Evolutionary conservation across 2,329 filamentous ascomycete species (phyloP).

Genomic region (Fusarium proliferatum): DNA sequence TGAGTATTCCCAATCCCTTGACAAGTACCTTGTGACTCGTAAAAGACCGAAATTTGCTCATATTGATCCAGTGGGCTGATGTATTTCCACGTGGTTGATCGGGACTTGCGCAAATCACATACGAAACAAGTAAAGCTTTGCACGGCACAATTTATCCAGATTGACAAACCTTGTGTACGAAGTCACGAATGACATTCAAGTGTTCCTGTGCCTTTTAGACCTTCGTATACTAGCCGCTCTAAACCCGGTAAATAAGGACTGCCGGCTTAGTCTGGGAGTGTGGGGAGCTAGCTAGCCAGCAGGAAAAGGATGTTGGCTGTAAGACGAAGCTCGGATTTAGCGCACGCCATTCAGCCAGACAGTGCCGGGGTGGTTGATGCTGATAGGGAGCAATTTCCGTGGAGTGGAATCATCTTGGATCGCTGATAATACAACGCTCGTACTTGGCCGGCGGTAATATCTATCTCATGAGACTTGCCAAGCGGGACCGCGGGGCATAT

Average conservation of each 20-base stretch:
- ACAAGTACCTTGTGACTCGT: background rate
- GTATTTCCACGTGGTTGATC: slow-evolving; percentile 20
- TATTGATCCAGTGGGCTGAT: background rate
- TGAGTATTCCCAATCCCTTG: background rate
- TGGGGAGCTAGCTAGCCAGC: background rate
- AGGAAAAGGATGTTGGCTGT: background rate
- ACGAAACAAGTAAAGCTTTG: slow-evolving; percentile 14
- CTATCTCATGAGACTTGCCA: slow-evolving; percentile 35
- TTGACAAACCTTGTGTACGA: slow-evolving; percentile 8
- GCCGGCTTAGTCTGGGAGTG: background rate
- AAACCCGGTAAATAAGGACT: slow-evolving; percentile 11
- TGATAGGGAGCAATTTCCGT: slow-evolving; percentile 10
- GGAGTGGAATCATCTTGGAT: slow-evolving; percentile 4
- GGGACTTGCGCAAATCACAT: slow-evolving; percentile 22
- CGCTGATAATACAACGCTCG: slow-evolving; percentile 9
- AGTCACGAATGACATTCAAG: slow-evolving; percentile 17
- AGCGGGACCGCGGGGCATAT: slow-evolving; percentile 35
- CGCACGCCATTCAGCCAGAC: background rate
- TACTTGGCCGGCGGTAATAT: slow-evolving; percentile 25
- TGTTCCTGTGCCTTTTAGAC: background rate
- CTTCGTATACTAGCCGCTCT: slow-evolving; percentile 5
- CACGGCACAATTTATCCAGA: slow-evolving; percentile 2
- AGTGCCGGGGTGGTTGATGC: background rate
- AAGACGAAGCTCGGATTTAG: background rate
- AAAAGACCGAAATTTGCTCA: slow-evolving; percentile 6